Percentiles rank a stretch among this genome's conserved stretches.
phyloP scores from a whole-genome alignment of 2,329 filamentous ascomycete species.

The Aschersonia sp. region DNA sequence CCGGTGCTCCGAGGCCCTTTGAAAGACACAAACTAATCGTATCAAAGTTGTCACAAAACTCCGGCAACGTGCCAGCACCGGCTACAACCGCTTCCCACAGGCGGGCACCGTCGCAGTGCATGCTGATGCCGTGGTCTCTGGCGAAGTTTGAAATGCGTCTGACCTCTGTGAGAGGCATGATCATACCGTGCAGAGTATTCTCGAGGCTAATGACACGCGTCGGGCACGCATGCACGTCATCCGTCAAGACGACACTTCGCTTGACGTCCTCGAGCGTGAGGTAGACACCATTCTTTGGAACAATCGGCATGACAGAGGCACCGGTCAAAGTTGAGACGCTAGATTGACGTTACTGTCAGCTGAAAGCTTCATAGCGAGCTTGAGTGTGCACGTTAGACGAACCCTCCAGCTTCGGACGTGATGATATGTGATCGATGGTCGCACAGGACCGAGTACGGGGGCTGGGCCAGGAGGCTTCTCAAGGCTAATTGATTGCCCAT shows the following conservation, averaged over 20 bases:
- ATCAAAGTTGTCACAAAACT: conserved; percentile 57
- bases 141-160: conserved; percentile 58
- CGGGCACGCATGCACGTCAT: conserved; percentile 66
- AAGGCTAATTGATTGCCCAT: conserved; percentile 89
- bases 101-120: conserved; percentile 69
- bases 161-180: conserved; percentile 64
- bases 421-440: conserved; percentile 70
- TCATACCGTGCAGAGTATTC: conserved; percentile 68
- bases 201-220: conserved; percentile 73
- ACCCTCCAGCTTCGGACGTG: conserved; percentile 49
- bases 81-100: conserved; percentile 70
- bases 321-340: conserved; percentile 60
- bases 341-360: conserved; percentile 6
- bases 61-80: conserved; percentile 50
- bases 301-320: conserved; percentile 52
- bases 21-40: conserved; percentile 67
- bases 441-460: conserved; percentile 68
- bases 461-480: conserved; percentile 61
- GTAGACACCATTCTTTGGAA: conserved; percentile 56
- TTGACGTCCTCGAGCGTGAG: conserved; percentile 66
- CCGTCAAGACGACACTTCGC: conserved; percentile 45
- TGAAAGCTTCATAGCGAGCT: not conserved
- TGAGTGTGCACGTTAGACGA: conserved; percentile 9
- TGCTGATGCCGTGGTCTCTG: conserved; percentile 43
- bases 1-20: conserved; percentile 70